phyloP scores from a whole-genome alignment of 331 rosid species.

The Stylosanthes scabra region DNA sequence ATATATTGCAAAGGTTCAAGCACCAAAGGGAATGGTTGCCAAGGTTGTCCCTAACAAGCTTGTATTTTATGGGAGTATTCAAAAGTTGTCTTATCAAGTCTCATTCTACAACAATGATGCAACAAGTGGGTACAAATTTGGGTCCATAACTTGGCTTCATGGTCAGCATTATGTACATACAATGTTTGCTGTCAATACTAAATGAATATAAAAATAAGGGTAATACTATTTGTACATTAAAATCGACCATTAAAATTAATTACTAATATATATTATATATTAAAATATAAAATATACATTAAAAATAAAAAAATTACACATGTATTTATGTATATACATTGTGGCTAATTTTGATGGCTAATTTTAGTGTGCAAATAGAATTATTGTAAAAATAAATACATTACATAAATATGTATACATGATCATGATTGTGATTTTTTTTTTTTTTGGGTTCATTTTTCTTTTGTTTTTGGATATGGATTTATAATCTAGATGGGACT shows the following conservation, averaged over 20 bases:
- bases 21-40: constrained; percentile 69
- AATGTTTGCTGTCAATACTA: constrained; percentile 70
- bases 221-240: too few relatives aligned
- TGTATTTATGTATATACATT: too few relatives aligned
- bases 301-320: too few relatives aligned
- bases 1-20: constrained; percentile 65
- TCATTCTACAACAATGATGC: constrained; percentile 72
- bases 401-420: constrained; percentile 15
- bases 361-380: too few relatives aligned
- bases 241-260: too few relatives aligned
- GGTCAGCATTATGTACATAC: constrained; percentile 72
- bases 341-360: too few relatives aligned
- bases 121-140: constrained; percentile 75
- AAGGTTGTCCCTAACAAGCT: constrained; percentile 69
- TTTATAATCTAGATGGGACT: constrained; percentile 7
- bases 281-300: too few relatives aligned
- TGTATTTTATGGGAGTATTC: constrained; percentile 54
- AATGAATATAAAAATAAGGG: constrained; percentile 36
- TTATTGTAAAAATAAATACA: not conserved
- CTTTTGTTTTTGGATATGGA: not conserved
- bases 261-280: too few relatives aligned
- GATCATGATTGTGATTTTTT: not conserved
- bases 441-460: not conserved
- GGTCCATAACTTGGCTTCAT: constrained; percentile 80
- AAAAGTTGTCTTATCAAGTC: constrained; percentile 57